phyloP scores from a whole-genome alignment of 148 eudicot genomes.

The Vaccinium corymbosum region DNA sequence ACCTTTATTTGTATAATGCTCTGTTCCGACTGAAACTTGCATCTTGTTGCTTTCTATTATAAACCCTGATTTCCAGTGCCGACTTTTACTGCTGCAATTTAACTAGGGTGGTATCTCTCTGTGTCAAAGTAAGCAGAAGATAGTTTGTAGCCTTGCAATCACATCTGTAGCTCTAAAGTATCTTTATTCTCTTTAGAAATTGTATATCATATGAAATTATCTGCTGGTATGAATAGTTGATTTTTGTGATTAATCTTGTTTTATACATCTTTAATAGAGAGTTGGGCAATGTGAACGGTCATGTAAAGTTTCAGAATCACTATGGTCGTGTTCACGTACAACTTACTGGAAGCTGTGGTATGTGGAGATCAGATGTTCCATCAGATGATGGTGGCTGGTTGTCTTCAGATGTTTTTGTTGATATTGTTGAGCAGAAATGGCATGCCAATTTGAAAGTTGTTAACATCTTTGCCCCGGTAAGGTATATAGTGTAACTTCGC shows the following conservation, averaged over 20 bases:
- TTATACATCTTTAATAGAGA: constrained; percentile 43
- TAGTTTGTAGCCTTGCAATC: neutral
- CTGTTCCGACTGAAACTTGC: neutral
- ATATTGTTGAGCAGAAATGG: constrained; percentile 90
- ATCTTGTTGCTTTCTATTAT: constrained; percentile 9
- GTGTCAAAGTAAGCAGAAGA: neutral
- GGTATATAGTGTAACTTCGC: constrained; percentile 32
- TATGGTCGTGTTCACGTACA: constrained; percentile 84
- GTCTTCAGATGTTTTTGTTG: constrained; percentile 91
- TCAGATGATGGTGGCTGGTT: constrained; percentile 92
- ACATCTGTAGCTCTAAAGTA: neutral
- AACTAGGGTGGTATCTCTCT: neutral
- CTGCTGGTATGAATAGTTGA: neutral
- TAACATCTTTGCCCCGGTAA: constrained; percentile 93
- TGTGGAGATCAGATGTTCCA: constrained; percentile 69
- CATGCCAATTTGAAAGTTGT: constrained; percentile 81
- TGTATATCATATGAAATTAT: neutral
- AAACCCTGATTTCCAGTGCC: neutral
- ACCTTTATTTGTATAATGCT: neutral
- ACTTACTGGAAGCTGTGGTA: constrained; percentile 79
- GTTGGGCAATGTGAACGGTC: constrained; percentile 84
- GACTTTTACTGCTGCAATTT: neutral
- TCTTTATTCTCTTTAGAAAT: neutral
- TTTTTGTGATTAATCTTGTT: constrained; percentile 23
- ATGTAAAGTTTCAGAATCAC: constrained; percentile 80